Base-by-base conservation (phyloP, 495 filamentous ascomycete species). In the Chaetomidium leptoderma region DNA sequence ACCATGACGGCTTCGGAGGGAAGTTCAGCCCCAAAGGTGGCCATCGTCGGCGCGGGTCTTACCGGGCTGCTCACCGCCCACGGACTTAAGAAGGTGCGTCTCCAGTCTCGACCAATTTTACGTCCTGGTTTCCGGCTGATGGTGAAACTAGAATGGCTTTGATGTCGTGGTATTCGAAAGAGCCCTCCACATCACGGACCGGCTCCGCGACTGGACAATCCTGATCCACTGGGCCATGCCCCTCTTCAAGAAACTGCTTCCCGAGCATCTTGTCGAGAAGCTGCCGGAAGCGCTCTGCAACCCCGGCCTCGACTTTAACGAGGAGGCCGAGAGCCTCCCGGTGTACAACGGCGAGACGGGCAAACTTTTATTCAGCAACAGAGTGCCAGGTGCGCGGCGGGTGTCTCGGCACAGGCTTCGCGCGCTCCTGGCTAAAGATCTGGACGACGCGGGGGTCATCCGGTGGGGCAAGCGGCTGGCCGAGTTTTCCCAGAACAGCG, bases 201-300 rank as follows among this genome's bases (percentile, higher is more conserved):
- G 75, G n/a, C 60, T 66, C 9, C 72, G 81, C 4, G 80, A 84
- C 64, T 84, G 82, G 83, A 80, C 76, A 30, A 79, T 83, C 57
- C 69, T 76, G 7, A 63, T 82, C 11, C 80, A 84, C 59, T 86
- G 82, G 82, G 77, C 74, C 0, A 65, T 73, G 11, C 63, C 66
- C 0, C 36, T 63, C 14, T 57, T 71, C 11, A 33, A 45, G 13
- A 52, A 59, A 4, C 64, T 74, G 2, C 66, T 83, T 1, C 66
- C 66, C 13, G 60, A 69, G 2, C 69, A 70, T n/a, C 58, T 80
- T n/a, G 61, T 71, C 40, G 68, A 60, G 59, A 61, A 58, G 26
- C 60, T 68, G 6, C 66, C 75, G 39, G 60, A 73, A 24, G 68
- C 74, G 0, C 42, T 53, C 45, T 74, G 27, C 69, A 81, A 67